A percentile compares a stretch with the other conserved stretches of the same genome.
Conservation (phyloP, 2,329 filamentous ascomycete genomes). For the Diaporthe sp. region DNA sequence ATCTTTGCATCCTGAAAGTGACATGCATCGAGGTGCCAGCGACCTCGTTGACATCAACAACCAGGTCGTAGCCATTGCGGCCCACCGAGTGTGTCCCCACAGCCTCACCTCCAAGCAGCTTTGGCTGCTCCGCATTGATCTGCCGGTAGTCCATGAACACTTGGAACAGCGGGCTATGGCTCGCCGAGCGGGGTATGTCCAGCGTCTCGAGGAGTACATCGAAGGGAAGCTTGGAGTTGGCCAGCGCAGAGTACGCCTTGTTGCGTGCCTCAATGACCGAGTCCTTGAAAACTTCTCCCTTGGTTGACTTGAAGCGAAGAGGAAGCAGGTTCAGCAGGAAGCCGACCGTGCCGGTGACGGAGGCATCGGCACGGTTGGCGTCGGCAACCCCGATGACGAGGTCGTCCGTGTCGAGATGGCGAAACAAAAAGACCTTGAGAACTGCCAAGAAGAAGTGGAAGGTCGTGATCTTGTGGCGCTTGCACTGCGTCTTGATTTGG, state of each 20-base stretch:
- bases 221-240: constrained; percentile 62
- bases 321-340: constrained; percentile 65
- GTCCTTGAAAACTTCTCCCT: constrained; percentile 49
- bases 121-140: constrained; percentile 44
- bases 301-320: constrained; percentile 53
- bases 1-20: constrained; percentile 49
- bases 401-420: constrained; percentile 52
- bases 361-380: constrained; percentile 56
- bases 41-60: constrained; percentile 55
- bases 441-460: constrained; percentile 64
- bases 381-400: constrained; percentile 65
- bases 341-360: constrained; percentile 56
- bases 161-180: constrained; percentile 64
- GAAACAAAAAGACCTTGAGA: constrained; percentile 55
- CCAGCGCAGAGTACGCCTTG: constrained; percentile 54
- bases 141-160: constrained; percentile 52
- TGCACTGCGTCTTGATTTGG: constrained; percentile 27
- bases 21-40: constrained; percentile 43
- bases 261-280: constrained; percentile 45
- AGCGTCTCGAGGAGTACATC: constrained; percentile 62
- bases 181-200: constrained; percentile 53
- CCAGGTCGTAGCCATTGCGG: constrained; percentile 49
- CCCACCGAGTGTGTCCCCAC: constrained; percentile 13
- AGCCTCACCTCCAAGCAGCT: constrained; percentile 42
- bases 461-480: constrained; percentile 40